These are phyloP conservation scores for Fraxinus pennsylvanica DNA, from an alignment of 257 asterid genomes.

Conservation along the genomic window DNA sequence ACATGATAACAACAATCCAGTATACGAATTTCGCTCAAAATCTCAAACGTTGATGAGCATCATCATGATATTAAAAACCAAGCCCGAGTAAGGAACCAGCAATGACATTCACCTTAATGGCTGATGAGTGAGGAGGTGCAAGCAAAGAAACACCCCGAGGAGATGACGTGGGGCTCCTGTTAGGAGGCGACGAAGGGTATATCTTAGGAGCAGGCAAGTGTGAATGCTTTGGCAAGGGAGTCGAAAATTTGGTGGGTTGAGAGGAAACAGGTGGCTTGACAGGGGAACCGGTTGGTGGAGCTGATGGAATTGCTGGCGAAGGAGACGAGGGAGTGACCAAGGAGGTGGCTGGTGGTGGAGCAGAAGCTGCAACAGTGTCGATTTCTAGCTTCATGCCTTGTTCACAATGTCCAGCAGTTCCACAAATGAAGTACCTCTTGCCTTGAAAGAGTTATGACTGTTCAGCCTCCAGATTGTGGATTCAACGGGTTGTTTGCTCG, in stretches of 20 bases:
- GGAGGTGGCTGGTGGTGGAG: constrained; percentile 43
- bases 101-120: constrained; percentile 30
- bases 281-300: constrained; percentile 7
- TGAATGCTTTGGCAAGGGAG: constrained; percentile 24
- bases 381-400: constrained; percentile 67
- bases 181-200: constrained; percentile 33
- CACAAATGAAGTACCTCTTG: constrained; percentile 64
- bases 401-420: constrained; percentile 58
- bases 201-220: constrained; percentile 29
- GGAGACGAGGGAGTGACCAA: constrained; percentile 27
- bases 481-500: constrained; percentile 37
- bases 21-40: constrained; percentile 6
- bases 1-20: background rate
- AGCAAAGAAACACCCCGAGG: constrained; percentile 26
- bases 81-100: constrained; percentile 25
- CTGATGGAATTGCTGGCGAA: constrained; percentile 11
- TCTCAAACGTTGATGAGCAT: constrained; percentile 34
- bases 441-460: constrained; percentile 53
- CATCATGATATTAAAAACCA: constrained; percentile 29
- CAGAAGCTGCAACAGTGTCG: constrained; percentile 38
- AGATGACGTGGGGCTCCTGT: constrained; percentile 23
- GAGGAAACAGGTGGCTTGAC: constrained; percentile 30
- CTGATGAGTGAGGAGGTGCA: constrained; percentile 45
- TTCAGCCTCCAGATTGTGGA: constrained; percentile 45
- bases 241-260: constrained; percentile 27